Base-by-base conservation (phyloP, 305 asterid species). In the Rubia peregrina region DNA sequence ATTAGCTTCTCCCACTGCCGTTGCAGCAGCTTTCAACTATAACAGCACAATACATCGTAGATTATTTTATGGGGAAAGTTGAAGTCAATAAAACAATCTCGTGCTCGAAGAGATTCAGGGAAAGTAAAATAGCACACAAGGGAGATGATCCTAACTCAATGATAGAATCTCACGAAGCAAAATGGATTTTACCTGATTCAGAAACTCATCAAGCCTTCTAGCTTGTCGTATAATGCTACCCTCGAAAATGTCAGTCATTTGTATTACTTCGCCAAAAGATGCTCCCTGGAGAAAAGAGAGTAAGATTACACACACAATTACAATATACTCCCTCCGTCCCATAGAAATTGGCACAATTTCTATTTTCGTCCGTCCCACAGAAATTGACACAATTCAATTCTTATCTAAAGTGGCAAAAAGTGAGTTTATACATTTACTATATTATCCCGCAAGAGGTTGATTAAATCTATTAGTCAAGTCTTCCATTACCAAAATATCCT, bases 161-260 rank as follows among this genome's bases (percentile, higher is more conserved):
- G 51, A 13, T 19, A 16, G 7, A 42, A 7, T 64, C 12, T 7
- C 51, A 11, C 13, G 9, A 22, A 40, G 41, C 21, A 8, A 9
- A 17, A 12, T 14, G 21, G 41, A 66, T 53, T 49, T 83, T 26
- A 91, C 98, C 97, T 94, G 98, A 74, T 91, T 94, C 77, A 91
- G 80, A 81, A 94, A 94, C 79, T 94, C 99, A 81, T 94, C 97
- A 38, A 94, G 92, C 84, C 99, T 81, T 86, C 99, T 85, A 42
- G 93, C 89, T 60, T 81, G 80, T 67, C 99, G 83, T 76, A 94
- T 91, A 79, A 68, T 67, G 71, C 71, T 26, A 48, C 61, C 48
- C 46, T 51, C 98, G 69, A 94, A 94, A 64, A 94, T 91, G 81
- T 94, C 99, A 3, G 96, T 94, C 97, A 91, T 90, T 75, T 87